Base-by-base conservation (phyloP, 495 filamentous ascomycete genomes). In the Aspergillus indologenus region DNA sequence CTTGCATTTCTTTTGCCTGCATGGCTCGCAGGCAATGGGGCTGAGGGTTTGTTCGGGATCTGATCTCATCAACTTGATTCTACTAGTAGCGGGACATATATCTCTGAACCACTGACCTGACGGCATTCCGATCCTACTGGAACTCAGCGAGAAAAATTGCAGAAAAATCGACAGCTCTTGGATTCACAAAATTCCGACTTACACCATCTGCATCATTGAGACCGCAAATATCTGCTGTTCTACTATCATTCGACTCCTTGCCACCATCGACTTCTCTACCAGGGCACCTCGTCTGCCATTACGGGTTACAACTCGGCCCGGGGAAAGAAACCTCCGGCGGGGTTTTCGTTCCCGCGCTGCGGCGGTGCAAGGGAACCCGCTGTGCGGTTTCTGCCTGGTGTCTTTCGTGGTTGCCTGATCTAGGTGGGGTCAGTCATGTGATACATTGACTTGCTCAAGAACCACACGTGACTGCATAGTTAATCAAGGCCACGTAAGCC, bases 1-100 rank as follows among this genome's bases (percentile, higher is more conserved):
- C 44, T 68, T 68, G 66, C 66, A 68, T 50, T 68, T 68, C 40
- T 65, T 68, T 45, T 68, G 66, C n/a, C 66, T 58, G 52, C 66
- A 68, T 19, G 63, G 63, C 34, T 68, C 66, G 45, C 66, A 68
- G 22, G 66, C 61, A n/a, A 68, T 68, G 20, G 66, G 66, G 45
- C 63, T 66, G 20, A 52, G 34, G 2, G 34, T 6, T 11, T 40
- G 34, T 40, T 40, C 34, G 12, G 34, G 5, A 14, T 40, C 34
- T 40, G 12, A 11, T 9, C 12, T 40, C 34, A 40, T 40, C 7
- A 40, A 11, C 34, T 11, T 40, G 34, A 40, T 2, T 40, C 5
- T 40, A 40, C 7, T 40, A 40, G 26, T 40, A 40, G 34, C 12
- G 12, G 34, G 12, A 40, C 2, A 40, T 40, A 40, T 40, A 40